phyloP scores from a whole-genome alignment of 2,329 filamentous ascomycete genomes.

The Chaetoscypha palmicola region DNA sequence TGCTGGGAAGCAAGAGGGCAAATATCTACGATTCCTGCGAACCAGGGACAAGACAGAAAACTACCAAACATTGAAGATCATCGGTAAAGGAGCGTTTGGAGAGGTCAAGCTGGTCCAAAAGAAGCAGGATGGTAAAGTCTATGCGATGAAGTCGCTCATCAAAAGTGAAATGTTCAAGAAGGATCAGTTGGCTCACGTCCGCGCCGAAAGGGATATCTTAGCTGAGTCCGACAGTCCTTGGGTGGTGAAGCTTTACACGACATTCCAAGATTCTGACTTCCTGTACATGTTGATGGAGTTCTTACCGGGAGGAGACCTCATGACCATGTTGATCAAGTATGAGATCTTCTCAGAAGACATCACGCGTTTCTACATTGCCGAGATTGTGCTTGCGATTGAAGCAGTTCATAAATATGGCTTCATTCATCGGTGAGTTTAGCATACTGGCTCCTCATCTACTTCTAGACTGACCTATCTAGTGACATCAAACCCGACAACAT shows the following conservation, averaged over 20 bases:
- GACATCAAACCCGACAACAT: constrained; percentile 99
- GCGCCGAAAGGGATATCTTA: constrained; percentile 93
- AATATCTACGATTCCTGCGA: constrained; percentile 87
- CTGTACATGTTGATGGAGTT: constrained; percentile 99
- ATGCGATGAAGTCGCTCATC: constrained; percentile 95
- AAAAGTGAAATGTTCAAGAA: constrained; percentile 99
- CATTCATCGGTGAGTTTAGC: constrained; percentile 80
- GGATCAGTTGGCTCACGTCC: constrained; percentile 94
- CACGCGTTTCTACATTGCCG: constrained; percentile 97
- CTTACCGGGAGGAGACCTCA: constrained; percentile 92
- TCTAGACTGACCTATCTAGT: constrained; percentile 44
- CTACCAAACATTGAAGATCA: constrained; percentile 95
- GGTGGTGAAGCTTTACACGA: constrained; percentile 97
- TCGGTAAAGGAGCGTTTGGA: constrained; percentile 97
- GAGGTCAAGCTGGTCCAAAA: constrained; percentile 97
- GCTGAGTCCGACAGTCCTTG: constrained; percentile 99
- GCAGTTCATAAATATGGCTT: constrained; percentile 97
- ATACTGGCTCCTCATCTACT: no score
- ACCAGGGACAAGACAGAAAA: constrained; percentile 92
- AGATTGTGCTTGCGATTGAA: constrained; percentile 96
- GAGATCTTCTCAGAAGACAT: constrained; percentile 99
- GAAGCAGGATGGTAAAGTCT: constrained; percentile 93
- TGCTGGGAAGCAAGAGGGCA: constrained; percentile 80
- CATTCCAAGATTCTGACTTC: constrained; percentile 94
- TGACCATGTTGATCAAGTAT: constrained; percentile 99